Percentiles rank a stretch among this genome's conserved stretches.
phyloP scores from a whole-genome alignment of 108 stramenopile species.

The Nitzschia sp. region DNA sequence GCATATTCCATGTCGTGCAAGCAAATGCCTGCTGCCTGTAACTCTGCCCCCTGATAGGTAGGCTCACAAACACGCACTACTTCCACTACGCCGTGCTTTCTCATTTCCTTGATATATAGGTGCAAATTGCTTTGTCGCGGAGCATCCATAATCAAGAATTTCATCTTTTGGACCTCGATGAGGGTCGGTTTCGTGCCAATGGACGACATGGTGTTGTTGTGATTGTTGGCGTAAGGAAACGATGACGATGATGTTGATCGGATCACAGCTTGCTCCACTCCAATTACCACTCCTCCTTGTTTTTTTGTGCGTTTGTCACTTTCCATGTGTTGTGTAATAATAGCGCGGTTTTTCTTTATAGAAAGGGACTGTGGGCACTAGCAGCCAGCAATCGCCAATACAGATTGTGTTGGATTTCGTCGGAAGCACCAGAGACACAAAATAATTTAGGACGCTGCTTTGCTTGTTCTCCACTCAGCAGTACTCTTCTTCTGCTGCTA shows the following conservation, averaged over 20 bases:
- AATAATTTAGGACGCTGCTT: too few species aligned
- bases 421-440: too few species aligned
- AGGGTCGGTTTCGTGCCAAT: conserved; percentile 37
- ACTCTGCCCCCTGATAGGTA: conserved; percentile 81
- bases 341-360: neutral
- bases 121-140: conserved; percentile 94
- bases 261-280: conserved; percentile 3
- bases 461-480: too few species aligned
- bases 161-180: conserved; percentile 47
- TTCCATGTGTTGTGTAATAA: neutral
- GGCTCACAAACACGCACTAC: conserved; percentile 94
- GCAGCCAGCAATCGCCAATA: too few species aligned
- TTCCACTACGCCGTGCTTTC: conserved; percentile 89
- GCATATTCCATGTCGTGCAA: conserved; percentile 95
- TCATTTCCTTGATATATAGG: conserved; percentile 91
- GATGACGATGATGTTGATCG: neutral
- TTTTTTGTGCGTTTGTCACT: neutral
- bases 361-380: neutral
- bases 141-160: conserved; percentile 97
- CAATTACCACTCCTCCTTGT: conserved; percentile 5
- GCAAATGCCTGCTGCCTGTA: conserved; percentile 83
- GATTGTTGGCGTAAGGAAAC: neutral
- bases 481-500: too few species aligned
- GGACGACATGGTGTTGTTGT: conserved; percentile 9
- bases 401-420: too few species aligned